phyloP scores from a whole-genome alignment of 2,329 filamentous ascomycete genomes.

The Neofusicoccum cordaticola region DNA sequence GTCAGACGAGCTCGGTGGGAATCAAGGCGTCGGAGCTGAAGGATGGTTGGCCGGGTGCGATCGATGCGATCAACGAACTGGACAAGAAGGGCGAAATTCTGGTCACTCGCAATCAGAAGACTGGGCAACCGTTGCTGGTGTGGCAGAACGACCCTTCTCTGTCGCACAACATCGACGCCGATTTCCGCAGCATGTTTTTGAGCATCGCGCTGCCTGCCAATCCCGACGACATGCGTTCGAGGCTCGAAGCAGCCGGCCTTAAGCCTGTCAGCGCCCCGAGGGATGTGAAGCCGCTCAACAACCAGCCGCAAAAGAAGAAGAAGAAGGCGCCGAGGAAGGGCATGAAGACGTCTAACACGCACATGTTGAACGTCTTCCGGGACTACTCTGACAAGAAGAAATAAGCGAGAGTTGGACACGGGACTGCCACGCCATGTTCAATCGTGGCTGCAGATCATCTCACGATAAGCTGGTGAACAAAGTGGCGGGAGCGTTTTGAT shows the following conservation, averaged over 20 bases:
- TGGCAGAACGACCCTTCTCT: constrained; percentile 85
- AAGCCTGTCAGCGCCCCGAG: constrained; percentile 83
- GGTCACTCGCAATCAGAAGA: constrained; percentile 88
- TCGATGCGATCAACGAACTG: constrained; percentile 72
- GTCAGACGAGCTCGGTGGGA: constrained; percentile 75
- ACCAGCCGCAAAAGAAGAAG: constrained; percentile 56
- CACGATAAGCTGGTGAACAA: background rate
- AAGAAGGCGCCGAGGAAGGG: constrained; percentile 71
- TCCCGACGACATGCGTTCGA: constrained; percentile 71
- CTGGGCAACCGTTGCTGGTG: constrained; percentile 78
- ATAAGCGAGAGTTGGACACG: constrained; percentile 19
- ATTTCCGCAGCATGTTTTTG: constrained; percentile 82
- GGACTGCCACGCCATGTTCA: background rate
- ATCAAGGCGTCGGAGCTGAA: constrained; percentile 87
- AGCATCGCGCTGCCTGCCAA: constrained; percentile 71
- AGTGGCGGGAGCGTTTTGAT: too few relatives aligned
- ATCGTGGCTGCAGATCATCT: background rate
- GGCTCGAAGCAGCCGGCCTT: constrained; percentile 73
- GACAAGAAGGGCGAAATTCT: constrained; percentile 77
- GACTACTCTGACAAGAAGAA: constrained; percentile 59
- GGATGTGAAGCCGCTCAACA: constrained; percentile 43
- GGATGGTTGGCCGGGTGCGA: constrained; percentile 89
- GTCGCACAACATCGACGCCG: constrained; percentile 70
- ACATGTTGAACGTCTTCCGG: constrained; percentile 80
- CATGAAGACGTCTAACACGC: constrained; percentile 81